Evolutionary conservation across 1,284 basidiomycete species (phyloP).

Genomic region (Inonotus hispidus): DNA sequence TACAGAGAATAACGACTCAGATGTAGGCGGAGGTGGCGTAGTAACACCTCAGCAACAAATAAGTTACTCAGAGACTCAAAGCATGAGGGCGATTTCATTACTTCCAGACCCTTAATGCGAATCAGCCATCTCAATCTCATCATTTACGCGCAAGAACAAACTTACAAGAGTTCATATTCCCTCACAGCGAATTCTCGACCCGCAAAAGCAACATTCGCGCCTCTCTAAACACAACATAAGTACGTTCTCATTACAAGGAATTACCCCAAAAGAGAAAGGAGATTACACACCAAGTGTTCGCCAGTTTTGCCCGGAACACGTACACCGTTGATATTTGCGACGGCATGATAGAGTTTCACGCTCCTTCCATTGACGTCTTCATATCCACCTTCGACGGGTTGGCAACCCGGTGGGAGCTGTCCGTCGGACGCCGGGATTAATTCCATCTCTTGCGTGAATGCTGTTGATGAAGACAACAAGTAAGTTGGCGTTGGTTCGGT

Average conservation of each 20-base stretch:
- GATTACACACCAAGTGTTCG: constrained; percentile 52
- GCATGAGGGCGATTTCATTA: not conserved
- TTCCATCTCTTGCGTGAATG: constrained; percentile 65
- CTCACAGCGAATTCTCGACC: constrained; percentile 38
- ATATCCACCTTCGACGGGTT: constrained; percentile 38
- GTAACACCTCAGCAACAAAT: too few species aligned
- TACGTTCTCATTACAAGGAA: constrained; percentile 13
- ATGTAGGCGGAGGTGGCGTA: too few species aligned
- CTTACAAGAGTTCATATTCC: constrained; percentile 56
- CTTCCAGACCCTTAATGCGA: constrained; percentile 9
- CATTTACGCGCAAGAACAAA: not conserved
- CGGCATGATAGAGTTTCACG: constrained; percentile 48
- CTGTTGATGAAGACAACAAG: not conserved
- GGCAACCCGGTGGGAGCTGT: constrained; percentile 43
- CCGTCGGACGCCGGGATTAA: constrained; percentile 58
- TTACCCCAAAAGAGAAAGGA: constrained; percentile 21
- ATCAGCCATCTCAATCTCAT: not conserved
- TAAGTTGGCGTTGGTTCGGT: not conserved
- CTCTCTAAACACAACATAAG: constrained; percentile 31
- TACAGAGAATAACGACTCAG: too few species aligned
- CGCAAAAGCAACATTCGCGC: constrained; percentile 37
- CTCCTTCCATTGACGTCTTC: constrained; percentile 33
- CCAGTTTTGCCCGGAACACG: constrained; percentile 69
- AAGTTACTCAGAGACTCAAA: too few species aligned
- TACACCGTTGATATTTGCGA: constrained; percentile 42